Evolutionary conservation across 2,329 filamentous ascomycete genomes (phyloP).

Genomic region (Arthrobotrys megalospora): DNA sequence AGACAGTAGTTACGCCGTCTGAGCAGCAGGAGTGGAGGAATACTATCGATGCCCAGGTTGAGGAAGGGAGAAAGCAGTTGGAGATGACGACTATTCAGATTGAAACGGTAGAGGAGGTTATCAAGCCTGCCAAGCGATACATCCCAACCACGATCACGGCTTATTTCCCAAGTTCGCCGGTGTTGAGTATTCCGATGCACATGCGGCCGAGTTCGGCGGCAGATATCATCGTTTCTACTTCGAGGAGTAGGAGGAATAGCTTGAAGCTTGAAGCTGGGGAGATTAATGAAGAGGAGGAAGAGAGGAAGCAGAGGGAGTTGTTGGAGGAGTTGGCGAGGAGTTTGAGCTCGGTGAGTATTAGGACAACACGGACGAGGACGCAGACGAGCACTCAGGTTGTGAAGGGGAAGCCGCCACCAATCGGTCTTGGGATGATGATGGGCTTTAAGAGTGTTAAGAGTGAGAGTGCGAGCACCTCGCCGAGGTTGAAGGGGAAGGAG

Average conservation of each 20-base stretch:
- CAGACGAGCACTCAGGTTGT: conserved; percentile 36
- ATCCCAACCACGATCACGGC: conserved; percentile 59
- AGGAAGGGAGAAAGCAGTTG: conserved; percentile 49
- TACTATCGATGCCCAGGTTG: conserved; percentile 59
- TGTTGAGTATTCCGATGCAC: conserved; percentile 51
- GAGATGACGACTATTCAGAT: conserved; percentile 55
- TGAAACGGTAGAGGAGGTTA: conserved; percentile 50
- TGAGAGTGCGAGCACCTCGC: conserved; percentile 33
- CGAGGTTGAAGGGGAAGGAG: conserved; percentile 55
- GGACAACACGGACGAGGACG: conserved; percentile 33
- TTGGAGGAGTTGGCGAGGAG: conserved; percentile 58
- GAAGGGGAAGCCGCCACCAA: conserved; percentile 57
- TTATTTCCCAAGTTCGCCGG: conserved; percentile 55
- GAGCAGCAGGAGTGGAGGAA: conserved; percentile 56
- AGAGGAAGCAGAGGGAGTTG: conserved; percentile 53
- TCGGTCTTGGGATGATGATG: conserved; percentile 61
- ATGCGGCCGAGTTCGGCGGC: conserved; percentile 27
- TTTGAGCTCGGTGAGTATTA: conserved; percentile 56
- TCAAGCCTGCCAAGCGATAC: conserved; percentile 55
- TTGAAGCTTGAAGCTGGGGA: conserved; percentile 18
- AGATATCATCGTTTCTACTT: conserved; percentile 26
- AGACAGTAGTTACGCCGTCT: conserved; percentile 45
- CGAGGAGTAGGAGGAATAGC: conserved; percentile 29
- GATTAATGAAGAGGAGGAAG: conserved; percentile 41
- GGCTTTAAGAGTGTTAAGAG: conserved; percentile 51